phyloP scores from a whole-genome alignment of 176 grass and related monocot genomes.

The barley (Hordeum vulgare) region DNA sequence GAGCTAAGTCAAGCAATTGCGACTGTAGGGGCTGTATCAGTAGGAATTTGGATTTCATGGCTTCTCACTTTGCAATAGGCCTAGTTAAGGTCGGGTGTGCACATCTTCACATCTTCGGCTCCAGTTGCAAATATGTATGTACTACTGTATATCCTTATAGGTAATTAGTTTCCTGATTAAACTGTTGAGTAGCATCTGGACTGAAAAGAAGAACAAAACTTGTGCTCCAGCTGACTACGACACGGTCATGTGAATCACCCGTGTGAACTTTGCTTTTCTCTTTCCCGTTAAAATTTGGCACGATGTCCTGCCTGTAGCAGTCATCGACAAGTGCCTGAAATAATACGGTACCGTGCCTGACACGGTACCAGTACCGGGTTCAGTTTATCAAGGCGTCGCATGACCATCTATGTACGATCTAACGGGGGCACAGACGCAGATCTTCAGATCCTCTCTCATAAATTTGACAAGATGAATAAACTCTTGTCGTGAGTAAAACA shows the following conservation, averaged over 20 bases:
- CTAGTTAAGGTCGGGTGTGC: slow-evolving; percentile 18
- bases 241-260: background rate
- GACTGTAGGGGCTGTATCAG: slow-evolving; percentile 61
- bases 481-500: too few relatives aligned
- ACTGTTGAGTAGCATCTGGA: slow-evolving; percentile 3
- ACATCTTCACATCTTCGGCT: background rate
- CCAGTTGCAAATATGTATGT: slow-evolving; percentile 30
- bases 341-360: too few relatives aligned
- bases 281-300: background rate
- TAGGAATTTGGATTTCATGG: slow-evolving; percentile 85
- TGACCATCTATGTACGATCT: too few relatives aligned
- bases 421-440: too few relatives aligned
- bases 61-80: slow-evolving; percentile 46
- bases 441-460: too few relatives aligned
- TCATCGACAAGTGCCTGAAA: too few relatives aligned
- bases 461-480: too few relatives aligned
- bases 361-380: too few relatives aligned
- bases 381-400: too few relatives aligned
- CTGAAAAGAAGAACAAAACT: background rate
- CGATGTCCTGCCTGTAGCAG: too few relatives aligned
- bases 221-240: slow-evolving; percentile 2
- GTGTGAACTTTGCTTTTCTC: background rate
- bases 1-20: slow-evolving; percentile 89
- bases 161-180: slow-evolving; percentile 1
- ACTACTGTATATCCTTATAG: slow-evolving; percentile 28